Conservation (phyloP, 106 monocot genomes). For the Dendrobium officinale region DNA sequence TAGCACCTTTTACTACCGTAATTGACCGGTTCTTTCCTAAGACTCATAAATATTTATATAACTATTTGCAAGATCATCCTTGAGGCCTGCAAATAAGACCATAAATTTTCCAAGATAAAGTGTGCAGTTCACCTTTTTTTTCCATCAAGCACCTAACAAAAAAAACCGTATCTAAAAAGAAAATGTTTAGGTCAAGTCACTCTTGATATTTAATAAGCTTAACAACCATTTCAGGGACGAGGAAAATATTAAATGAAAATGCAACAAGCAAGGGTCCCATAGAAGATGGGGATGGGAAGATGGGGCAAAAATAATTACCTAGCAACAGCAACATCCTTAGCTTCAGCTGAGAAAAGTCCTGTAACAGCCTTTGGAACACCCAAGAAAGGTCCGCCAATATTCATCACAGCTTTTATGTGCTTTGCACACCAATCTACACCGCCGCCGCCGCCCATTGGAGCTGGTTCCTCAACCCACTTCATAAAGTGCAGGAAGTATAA, state of each 20-base stretch:
- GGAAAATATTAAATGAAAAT: neutral
- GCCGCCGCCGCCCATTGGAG: conserved; percentile 88
- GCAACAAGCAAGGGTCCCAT: neutral
- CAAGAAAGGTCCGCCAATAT: conserved; percentile 97
- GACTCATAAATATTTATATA: neutral
- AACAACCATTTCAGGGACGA: neutral
- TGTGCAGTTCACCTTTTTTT: neutral
- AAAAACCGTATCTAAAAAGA: neutral
- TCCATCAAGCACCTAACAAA: neutral
- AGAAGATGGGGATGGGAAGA: neutral
- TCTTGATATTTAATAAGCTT: neutral
- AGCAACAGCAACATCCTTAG: conserved; percentile 96
- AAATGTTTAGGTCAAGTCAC: neutral
- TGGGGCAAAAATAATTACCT: conserved; percentile 32
- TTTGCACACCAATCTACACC: conserved; percentile 82
- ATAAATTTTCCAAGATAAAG: too few relatives aligned
- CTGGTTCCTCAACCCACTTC: conserved; percentile 99
- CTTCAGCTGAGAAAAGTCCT: conserved; percentile 90
- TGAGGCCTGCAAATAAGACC: neutral
- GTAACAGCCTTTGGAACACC: conserved; percentile 95
- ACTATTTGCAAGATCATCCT: neutral
- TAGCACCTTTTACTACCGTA: neutral
- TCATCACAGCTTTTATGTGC: conserved; percentile 97
- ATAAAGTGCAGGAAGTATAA: conserved; percentile 98
- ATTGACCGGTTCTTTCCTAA: neutral